Evolutionary conservation across 1,284 basidiomycete genomes (phyloP).

Genomic region (Apiotrichum montevideense): DNA sequence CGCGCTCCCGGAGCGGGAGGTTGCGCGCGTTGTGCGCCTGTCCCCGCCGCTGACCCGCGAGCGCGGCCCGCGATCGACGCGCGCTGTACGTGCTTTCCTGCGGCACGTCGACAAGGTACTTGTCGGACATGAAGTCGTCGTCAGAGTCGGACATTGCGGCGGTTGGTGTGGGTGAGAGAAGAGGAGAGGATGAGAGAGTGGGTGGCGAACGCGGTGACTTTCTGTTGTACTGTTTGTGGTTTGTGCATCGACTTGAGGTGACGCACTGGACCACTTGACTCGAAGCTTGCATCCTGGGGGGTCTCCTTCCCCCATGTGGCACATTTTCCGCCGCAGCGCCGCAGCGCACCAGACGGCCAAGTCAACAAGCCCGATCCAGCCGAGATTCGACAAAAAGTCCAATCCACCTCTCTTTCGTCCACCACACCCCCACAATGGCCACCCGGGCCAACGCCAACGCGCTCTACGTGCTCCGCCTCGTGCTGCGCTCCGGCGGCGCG

Average conservation of each 20-base stretch:
- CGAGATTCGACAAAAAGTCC: too few relatives aligned
- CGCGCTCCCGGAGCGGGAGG: constrained; percentile 16
- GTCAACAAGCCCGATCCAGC: too few relatives aligned
- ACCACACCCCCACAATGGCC: neutral
- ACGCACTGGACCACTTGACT: too few relatives aligned
- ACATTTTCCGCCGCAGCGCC: too few relatives aligned
- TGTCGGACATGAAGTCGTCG: constrained; percentile 49
- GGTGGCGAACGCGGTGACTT: neutral
- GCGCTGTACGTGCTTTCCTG: constrained; percentile 29
- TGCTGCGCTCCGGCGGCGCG: neutral
- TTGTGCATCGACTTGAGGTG: too few relatives aligned
- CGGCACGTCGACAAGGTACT: constrained; percentile 37
- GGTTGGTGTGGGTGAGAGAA: neutral
- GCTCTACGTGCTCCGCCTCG: constrained; percentile 20
- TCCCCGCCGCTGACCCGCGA: constrained; percentile 24
- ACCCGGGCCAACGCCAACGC: constrained; percentile 10
- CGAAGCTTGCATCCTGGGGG: too few relatives aligned
- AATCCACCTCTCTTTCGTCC: neutral
- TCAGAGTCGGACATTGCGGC: constrained; percentile 42
- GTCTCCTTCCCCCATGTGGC: too few relatives aligned
- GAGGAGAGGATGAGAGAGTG: neutral
- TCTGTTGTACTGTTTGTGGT: too few relatives aligned
- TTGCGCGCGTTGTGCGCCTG: constrained; percentile 30
- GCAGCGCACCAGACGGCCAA: too few relatives aligned
- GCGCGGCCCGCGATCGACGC: constrained; percentile 19